Percentiles rank a stretch among this genome's conserved stretches.
phyloP scores from a whole-genome alignment of 371 early-diverging fungal species.

The Basidiobolus heterosporus region DNA sequence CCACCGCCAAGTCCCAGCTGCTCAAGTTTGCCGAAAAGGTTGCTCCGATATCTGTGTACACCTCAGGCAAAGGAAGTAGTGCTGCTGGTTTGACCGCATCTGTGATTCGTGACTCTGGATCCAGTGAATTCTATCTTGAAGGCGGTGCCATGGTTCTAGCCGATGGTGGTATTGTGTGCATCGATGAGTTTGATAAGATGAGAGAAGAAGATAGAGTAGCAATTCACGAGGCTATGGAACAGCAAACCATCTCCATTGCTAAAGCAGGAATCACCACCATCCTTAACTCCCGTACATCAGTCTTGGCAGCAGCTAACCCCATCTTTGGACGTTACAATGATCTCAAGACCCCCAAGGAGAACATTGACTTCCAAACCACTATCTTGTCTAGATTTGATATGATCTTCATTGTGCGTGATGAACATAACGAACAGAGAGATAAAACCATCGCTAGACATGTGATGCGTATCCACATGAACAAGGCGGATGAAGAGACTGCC shows the following conservation, averaged over 20 bases:
- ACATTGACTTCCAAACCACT: conserved; percentile 99
- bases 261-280: conserved; percentile 99
- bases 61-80: conserved; percentile 94
- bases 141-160: conserved; percentile 99
- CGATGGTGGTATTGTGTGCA: conserved; percentile 98
- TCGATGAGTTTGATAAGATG: conserved; percentile 99
- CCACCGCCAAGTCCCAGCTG: conserved; percentile 98
- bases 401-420: conserved; percentile 93
- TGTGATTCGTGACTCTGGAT: conserved; percentile 76
- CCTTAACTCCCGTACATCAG: conserved; percentile 93
- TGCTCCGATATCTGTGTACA: conserved; percentile 95
- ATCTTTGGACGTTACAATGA: conserved; percentile 99
- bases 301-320: conserved; percentile 99
- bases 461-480: conserved; percentile 76
- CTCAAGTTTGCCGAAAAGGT: conserved; percentile 97
- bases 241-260: conserved; percentile 99
- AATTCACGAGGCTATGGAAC: conserved; percentile 99
- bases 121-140: conserved; percentile 95
- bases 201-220: conserved; percentile 98
- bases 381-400: conserved; percentile 95
- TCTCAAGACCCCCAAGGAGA: conserved; percentile 79
- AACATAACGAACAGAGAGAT: conserved; percentile 70
- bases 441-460: conserved; percentile 86
- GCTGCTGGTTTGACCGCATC: conserved; percentile 99
- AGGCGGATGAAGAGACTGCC: conserved; percentile 35